phyloP scores from a whole-genome alignment of 305 asterid species.

The Fraxinus albicans region DNA sequence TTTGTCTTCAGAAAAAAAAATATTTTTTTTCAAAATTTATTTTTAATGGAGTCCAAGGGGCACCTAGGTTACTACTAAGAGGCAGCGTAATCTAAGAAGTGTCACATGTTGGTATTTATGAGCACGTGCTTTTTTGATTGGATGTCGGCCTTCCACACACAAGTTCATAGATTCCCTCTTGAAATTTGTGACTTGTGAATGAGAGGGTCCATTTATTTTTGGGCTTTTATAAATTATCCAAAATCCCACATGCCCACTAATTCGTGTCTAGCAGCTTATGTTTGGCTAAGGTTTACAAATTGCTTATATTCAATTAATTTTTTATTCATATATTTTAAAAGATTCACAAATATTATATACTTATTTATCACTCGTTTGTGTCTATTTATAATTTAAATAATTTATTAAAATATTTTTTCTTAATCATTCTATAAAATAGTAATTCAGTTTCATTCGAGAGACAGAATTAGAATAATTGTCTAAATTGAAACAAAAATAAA shows the following conservation, averaged over 20 bases:
- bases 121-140: conserved; percentile 33
- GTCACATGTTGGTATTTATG: conserved; percentile 25
- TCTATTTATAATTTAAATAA: no score
- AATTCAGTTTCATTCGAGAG: not conserved
- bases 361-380: no score
- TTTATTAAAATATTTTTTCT: no score
- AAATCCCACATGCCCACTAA: not conserved
- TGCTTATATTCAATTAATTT: no score
- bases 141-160: conserved; percentile 3
- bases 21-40: no score
- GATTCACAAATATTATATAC: no score
- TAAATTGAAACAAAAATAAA: not conserved
- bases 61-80: no score
- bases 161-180: not conserved
- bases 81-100: conserved; percentile 11
- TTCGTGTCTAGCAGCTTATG: not conserved
- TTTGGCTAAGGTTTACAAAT: no score
- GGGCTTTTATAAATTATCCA: not conserved
- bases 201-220: not conserved
- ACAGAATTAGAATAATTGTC: not conserved
- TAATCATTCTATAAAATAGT: no score
- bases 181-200: not conserved
- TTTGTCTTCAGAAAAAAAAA: no score
- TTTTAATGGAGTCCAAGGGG: no score
- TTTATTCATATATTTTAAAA: no score